phyloP scores from a whole-genome alignment of 768 basidiomycete species.

The Dioszegia hungarica region DNA sequence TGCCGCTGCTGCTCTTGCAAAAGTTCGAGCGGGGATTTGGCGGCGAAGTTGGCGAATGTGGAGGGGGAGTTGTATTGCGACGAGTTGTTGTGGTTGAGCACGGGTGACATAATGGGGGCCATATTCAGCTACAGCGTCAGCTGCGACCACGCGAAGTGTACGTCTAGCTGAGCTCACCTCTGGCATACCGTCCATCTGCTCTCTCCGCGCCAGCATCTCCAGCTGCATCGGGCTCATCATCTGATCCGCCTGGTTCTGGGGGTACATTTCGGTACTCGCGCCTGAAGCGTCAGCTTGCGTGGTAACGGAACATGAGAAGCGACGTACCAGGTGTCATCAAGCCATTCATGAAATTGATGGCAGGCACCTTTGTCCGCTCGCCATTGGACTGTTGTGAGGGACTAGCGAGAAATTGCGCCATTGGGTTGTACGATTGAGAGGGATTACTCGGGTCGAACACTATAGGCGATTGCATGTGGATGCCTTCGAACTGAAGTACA shows the following conservation, averaged over 20 bases:
- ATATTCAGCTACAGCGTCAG: conserved; percentile 42
- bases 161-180: conserved; percentile 4
- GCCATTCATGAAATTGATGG: conserved; percentile 55
- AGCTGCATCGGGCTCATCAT: conserved; percentile 42
- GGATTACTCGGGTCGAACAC: conserved; percentile 28
- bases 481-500: conserved; percentile 42
- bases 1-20: conserved; percentile 45
- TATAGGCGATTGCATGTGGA: conserved; percentile 48
- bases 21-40: conserved; percentile 29
- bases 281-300: conserved; percentile 4
- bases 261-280: conserved; percentile 31
- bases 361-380: conserved; percentile 52
- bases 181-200: conserved; percentile 29
- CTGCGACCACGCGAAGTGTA: background rate
- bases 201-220: conserved; percentile 27
- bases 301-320: background rate
- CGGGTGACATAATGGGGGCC: conserved; percentile 50
- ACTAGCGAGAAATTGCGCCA: conserved; percentile 27
- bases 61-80: conserved; percentile 31
- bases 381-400: conserved; percentile 7
- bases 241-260: conserved; percentile 31
- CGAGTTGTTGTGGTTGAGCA: conserved; percentile 36
- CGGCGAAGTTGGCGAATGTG: conserved; percentile 9
- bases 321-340: conserved; percentile 65
- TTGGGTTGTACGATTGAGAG: conserved; percentile 18